phyloP scores from a whole-genome alignment of 352 stramenopile genomes.

The Pythium aristosporum region DNA sequence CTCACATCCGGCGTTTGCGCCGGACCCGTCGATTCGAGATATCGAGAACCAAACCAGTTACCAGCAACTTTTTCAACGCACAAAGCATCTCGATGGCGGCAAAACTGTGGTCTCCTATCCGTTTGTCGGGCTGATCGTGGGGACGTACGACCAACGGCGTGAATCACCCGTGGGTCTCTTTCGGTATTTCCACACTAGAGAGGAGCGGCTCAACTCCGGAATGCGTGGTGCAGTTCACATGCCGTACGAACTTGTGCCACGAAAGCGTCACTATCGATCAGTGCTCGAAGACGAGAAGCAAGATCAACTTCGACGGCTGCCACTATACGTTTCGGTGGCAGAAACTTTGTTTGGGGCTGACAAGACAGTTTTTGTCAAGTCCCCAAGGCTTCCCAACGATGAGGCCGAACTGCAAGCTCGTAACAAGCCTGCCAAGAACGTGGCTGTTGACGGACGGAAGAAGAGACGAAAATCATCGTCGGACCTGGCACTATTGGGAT shows the following conservation, averaged over 20 bases:
- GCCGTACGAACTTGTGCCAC: constrained; percentile 69
- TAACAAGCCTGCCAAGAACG: background rate
- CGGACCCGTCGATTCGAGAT: constrained; percentile 91
- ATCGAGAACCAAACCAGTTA: constrained; percentile 95
- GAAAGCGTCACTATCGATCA: constrained; percentile 43
- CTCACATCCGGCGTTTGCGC: constrained; percentile 92
- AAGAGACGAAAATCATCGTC: constrained; percentile 17
- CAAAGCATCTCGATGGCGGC: constrained; percentile 13
- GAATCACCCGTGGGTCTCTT: constrained; percentile 76
- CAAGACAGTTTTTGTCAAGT: constrained; percentile 1
- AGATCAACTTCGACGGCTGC: constrained; percentile 25
- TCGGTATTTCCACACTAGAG: constrained; percentile 78
- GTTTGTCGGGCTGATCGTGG: constrained; percentile 94
- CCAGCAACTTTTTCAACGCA: constrained; percentile 87
- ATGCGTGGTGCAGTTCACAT: constrained; percentile 53
- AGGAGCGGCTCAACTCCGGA: constrained; percentile 64
- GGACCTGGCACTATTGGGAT: background rate
- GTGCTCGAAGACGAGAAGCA: constrained; percentile 51
- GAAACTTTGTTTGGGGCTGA: constrained; percentile 13
- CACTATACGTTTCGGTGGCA: constrained; percentile 49
- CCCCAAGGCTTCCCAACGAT: background rate
- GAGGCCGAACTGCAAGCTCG: background rate
- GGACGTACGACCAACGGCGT: constrained; percentile 89
- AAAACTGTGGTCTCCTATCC: constrained; percentile 56
- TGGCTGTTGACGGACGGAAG: background rate